Base-by-base conservation (phyloP, 1,284 basidiomycete species). In the Trichosporon sp. region DNA sequence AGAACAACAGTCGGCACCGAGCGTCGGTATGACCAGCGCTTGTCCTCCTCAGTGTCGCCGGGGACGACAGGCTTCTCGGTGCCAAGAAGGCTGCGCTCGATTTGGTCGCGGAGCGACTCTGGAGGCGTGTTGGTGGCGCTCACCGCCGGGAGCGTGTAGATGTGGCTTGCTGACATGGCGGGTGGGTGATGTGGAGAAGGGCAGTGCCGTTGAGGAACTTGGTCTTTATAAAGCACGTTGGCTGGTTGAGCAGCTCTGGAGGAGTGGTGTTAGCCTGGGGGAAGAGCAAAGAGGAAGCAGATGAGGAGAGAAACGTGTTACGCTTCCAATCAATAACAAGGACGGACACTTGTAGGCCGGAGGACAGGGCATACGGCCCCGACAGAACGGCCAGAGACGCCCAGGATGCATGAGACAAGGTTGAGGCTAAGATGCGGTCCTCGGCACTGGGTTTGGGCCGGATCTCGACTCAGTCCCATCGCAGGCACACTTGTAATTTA, bases 1-100 rank as follows among this genome's bases (percentile, higher is more conserved):
- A 97, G 87, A 14, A 97, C 88, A 79, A 93, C 86, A 0, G 94
- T 96, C 4, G 95, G 94, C 11, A 98, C 84, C 16, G 87, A 87
- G 80, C 90, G 91, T 74, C 87, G 83, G 68, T 80, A 85, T 4
- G 77, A 76, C 81, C 81, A 85, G 26, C 73, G 37, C 65, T 72
- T 70, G 70, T 84, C 82, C 65, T 80, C 82, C 3, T 68, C 71
- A 3, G 68, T 74, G 2, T 72, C 51, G 16, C 83, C 83, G 5
- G 83, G 83, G 19, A 83, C 71, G 48, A 68, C 63, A 10, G 76
- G 76, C 5, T 26, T 19, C 5, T 32, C 31, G 0, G 74, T 78
- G 14, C 80, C 80, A 14, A 73, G 31, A 2, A 83, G 71, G 7
- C 71, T 78, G 2, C 67, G 63, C 67, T 81, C 80, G 67, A 83